Evolutionary conservation across 129 eudicot genomes (phyloP), one percentile per base, ranked within the genome.

Genomic region (Centrapalus pauciflorus): DNA sequence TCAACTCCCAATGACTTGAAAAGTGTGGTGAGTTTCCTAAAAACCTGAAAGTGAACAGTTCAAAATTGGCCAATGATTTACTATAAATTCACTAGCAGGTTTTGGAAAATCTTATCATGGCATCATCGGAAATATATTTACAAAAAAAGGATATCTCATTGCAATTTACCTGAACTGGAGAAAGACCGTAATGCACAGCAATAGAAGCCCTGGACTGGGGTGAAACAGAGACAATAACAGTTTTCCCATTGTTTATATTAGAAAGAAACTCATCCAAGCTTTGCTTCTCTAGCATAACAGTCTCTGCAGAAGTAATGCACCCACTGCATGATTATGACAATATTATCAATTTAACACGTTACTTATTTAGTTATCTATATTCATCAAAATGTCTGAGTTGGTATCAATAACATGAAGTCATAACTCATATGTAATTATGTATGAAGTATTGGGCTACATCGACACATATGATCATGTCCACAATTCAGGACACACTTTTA

Each of bases 271-370:
- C 99, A 70, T 89, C 99, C 72, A 82, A 78, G 77, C 96, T 86
- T 69, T 89, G 99, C 79, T 94, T 94, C 80, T 94, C 96, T 50
- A 94, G 95, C 99, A 86, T 89, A 59, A 89, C 90, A 0, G 96
- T 94, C 83, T 94, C 99, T 24, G 96, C 99, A 73, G 97, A 94
- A 35, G 97, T 94, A 29, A 94, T 84, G 77, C 99, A 94, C 29
- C 97, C 99, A 77, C 99, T 94, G 99, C 82, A 80, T 9, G 50
- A 55, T 66, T 72, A 74, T 67, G 70, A 19, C 12, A 55, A 65
- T 76, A 30, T 30, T 26, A 72, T 26, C 19, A 61, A 55, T 41
- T 17, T 28, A 13, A 64, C 3, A 63, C 25, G 54, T 29, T 38
- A 54, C 17, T 37, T 54, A n/a, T n/a, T n/a, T n/a, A n/a, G n/a